phyloP scores from a whole-genome alignment of 345 rosid genomes.

The Psidium guajava region DNA sequence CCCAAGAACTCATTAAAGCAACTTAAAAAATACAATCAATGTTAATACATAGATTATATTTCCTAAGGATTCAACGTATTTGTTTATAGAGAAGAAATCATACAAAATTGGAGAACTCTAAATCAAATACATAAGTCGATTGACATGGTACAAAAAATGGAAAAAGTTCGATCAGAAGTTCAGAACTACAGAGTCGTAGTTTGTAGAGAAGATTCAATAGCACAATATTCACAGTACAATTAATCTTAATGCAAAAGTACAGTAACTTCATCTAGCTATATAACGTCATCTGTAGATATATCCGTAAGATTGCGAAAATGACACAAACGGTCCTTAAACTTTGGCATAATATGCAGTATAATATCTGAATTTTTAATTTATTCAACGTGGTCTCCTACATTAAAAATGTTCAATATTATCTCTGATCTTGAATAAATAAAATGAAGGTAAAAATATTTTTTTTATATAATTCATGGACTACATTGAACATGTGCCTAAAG shows the following conservation, averaged over 20 bases:
- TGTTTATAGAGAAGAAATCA: background rate
- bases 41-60: background rate
- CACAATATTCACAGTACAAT: background rate
- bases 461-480: too few species aligned
- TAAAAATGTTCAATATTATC: too few species aligned
- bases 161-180: background rate
- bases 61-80: background rate
- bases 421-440: too few species aligned
- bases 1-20: background rate
- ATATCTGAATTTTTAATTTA: too few species aligned
- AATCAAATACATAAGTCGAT: background rate
- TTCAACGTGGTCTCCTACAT: too few species aligned
- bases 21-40: background rate
- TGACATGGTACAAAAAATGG: background rate
- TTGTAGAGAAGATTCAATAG: background rate
- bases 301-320: background rate
- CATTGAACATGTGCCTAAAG: too few species aligned
- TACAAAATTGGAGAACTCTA: background rate
- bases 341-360: too few species aligned
- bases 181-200: background rate
- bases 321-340: too few species aligned
- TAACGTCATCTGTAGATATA: background rate
- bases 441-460: too few species aligned
- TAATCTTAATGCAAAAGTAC: background rate
- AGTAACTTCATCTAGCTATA: background rate